Percentiles rank a stretch among this genome's conserved stretches.
phyloP scores from a whole-genome alignment of 331 rosid genomes.

The Malus hybrid region DNA sequence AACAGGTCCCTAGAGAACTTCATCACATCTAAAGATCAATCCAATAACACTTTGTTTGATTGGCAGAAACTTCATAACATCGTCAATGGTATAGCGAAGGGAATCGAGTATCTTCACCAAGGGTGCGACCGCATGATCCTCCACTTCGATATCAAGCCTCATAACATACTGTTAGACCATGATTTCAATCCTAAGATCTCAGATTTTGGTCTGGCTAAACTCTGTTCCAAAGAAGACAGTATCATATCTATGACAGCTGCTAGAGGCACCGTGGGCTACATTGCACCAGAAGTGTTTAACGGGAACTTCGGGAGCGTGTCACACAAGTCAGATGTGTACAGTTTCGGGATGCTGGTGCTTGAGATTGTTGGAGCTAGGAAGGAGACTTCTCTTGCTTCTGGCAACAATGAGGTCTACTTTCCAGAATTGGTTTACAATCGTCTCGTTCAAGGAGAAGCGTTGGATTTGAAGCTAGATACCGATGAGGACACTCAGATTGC shows the following conservation, averaged over 20 bases:
- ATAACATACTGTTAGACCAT: constrained; percentile 9
- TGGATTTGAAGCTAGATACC: too few species aligned
- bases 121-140: constrained; percentile 4
- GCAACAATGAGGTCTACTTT: background rate
- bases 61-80: background rate
- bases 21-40: background rate
- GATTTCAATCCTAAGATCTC: background rate
- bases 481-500: too few species aligned
- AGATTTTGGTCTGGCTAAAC: background rate
- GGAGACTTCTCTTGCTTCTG: background rate
- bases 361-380: background rate
- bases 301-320: background rate
- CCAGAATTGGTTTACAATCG: too few species aligned
- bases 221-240: constrained; percentile 5
- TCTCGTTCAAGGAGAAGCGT: too few species aligned
- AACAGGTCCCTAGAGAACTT: constrained; percentile 6
- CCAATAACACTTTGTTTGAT: background rate
- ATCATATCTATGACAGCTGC: background rate
- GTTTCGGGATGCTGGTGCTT: constrained; percentile 13
- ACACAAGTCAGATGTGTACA: constrained; percentile 2
- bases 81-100: background rate
- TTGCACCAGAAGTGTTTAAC: constrained; percentile 7
- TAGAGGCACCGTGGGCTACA: constrained; percentile 11
- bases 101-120: constrained; percentile 10
- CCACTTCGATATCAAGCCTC: constrained; percentile 11